Evolutionary conservation across 2,329 filamentous ascomycete genomes (phyloP).

Genomic region (Plenodomus lindquistii): DNA sequence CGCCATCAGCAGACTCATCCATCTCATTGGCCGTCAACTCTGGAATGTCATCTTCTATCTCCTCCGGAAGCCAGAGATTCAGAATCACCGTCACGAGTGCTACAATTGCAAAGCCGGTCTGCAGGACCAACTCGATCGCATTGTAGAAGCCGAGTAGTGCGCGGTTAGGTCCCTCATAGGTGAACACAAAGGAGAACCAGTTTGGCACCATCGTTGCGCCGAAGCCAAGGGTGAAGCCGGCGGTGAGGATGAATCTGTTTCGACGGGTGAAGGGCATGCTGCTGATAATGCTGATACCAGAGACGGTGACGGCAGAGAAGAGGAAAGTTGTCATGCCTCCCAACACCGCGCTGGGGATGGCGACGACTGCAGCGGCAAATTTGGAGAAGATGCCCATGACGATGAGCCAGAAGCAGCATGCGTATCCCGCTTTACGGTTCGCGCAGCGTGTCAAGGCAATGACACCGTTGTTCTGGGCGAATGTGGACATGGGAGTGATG

Average conservation of each 20-base stretch:
- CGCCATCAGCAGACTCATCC: conserved; percentile 44
- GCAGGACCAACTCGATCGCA: conserved; percentile 57
- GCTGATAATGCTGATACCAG: conserved; percentile 75
- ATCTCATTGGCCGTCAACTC: conserved; percentile 49
- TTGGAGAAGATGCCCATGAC: conserved; percentile 83
- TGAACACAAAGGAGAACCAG: conserved; percentile 74
- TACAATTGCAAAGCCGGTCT: conserved; percentile 70
- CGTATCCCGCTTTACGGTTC: conserved; percentile 79
- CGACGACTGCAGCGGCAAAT: conserved; percentile 76
- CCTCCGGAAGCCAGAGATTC: conserved; percentile 73
- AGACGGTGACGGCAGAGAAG: conserved; percentile 75
- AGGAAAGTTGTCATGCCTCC: conserved; percentile 71
- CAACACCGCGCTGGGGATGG: conserved; percentile 64
- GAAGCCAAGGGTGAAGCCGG: conserved; percentile 73
- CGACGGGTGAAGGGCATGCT: conserved; percentile 75
- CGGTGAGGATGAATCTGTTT: conserved; percentile 80
- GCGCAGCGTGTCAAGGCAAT: conserved; percentile 82
- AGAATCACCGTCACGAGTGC: conserved; percentile 73
- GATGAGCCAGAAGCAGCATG: conserved; percentile 75
- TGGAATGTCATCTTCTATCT: conserved; percentile 66
- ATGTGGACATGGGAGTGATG: conserved; percentile 75
- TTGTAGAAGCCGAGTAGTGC: conserved; percentile 74
- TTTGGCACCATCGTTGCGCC: conserved; percentile 53
- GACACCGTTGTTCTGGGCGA: conserved; percentile 20
- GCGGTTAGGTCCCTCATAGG: conserved; percentile 69